Percentiles rank a stretch among this genome's conserved stretches.
Conservation (phyloP, 306 rosid genomes). For the Leucaena leucocephala region DNA sequence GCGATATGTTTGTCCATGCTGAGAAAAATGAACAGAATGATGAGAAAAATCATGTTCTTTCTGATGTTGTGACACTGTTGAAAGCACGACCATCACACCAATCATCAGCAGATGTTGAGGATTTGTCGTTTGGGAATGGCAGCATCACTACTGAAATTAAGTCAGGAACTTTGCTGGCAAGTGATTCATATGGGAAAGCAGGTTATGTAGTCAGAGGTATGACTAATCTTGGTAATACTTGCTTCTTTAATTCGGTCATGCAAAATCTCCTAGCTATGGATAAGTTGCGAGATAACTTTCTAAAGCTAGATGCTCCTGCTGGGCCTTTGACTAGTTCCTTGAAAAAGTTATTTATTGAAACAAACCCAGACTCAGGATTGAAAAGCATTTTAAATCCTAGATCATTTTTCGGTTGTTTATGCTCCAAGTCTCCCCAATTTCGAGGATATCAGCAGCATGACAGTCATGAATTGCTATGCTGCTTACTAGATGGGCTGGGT, state of each 20-base stretch:
- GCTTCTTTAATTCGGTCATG: constrained; percentile 90
- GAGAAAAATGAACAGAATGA: constrained; percentile 64
- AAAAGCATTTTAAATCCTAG: constrained; percentile 76
- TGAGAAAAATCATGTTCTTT: constrained; percentile 53
- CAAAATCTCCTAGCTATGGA: constrained; percentile 85
- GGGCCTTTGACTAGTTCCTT: constrained; percentile 78
- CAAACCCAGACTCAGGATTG: constrained; percentile 59
- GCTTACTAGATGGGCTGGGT: constrained; percentile 82
- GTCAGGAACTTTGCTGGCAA: constrained; percentile 39
- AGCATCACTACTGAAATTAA: constrained; percentile 61
- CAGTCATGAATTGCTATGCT: constrained; percentile 89
- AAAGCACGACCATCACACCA: constrained; percentile 50
- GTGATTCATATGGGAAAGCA: constrained; percentile 52
- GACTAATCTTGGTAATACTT: constrained; percentile 91
- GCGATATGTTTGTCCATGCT: constrained; percentile 58
- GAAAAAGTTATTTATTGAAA: constrained; percentile 74
- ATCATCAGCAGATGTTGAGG: constrained; percentile 49
- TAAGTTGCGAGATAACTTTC: constrained; percentile 61
- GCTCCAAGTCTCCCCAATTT: constrained; percentile 90
- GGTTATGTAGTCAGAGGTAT: constrained; percentile 74
- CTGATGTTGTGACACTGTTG: constrained; percentile 65
- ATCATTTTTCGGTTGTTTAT: constrained; percentile 73
- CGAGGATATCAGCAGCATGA: constrained; percentile 95
- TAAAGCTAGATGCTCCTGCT: constrained; percentile 54
- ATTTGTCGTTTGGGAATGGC: constrained; percentile 48